A percentile compares a stretch with the other conserved stretches of the same genome.
phyloP scores from a whole-genome alignment of 2,329 filamentous ascomycete species.

The Tolypocladium guangdongense region DNA sequence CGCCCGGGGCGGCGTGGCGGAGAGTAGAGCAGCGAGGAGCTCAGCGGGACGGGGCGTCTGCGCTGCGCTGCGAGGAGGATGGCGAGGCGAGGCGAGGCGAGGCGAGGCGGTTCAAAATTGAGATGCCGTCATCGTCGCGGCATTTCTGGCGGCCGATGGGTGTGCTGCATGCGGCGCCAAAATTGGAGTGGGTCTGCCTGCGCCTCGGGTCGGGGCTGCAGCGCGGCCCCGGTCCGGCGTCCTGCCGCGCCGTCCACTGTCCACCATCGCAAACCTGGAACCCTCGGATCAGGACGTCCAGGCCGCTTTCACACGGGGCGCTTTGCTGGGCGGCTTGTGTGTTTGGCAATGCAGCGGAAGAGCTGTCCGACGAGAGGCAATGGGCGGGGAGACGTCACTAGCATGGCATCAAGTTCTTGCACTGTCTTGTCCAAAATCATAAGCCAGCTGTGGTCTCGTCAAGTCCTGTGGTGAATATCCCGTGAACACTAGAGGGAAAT shows the following conservation, averaged over 20 bases:
- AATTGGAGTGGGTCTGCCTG: neutral
- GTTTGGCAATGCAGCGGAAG: neutral
- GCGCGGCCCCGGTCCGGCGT: neutral
- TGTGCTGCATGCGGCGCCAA: neutral
- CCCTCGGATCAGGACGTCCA: neutral
- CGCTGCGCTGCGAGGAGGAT: constrained; percentile 3
- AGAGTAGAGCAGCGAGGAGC: neutral
- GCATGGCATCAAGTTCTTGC: neutral
- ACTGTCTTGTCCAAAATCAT: too few relatives aligned
- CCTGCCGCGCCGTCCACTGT: neutral
- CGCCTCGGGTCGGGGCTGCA: constrained; percentile 2
- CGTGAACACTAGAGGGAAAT: too few relatives aligned
- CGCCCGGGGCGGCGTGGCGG: constrained; percentile 1
- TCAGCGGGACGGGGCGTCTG: neutral
- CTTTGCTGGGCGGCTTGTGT: neutral
- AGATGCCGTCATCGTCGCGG: constrained; percentile 24
- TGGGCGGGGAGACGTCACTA: neutral
- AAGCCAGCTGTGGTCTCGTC: neutral
- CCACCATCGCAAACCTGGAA: neutral
- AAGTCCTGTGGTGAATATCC: neutral
- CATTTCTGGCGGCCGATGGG: constrained; percentile 14
- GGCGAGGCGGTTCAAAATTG: constrained; percentile 10
- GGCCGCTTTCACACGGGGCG: neutral
- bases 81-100: constrained; percentile 5
- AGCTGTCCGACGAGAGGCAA: neutral